phyloP scores from a whole-genome alignment of 1,139 yeast genomes.

The Diutina neorugosa region DNA sequence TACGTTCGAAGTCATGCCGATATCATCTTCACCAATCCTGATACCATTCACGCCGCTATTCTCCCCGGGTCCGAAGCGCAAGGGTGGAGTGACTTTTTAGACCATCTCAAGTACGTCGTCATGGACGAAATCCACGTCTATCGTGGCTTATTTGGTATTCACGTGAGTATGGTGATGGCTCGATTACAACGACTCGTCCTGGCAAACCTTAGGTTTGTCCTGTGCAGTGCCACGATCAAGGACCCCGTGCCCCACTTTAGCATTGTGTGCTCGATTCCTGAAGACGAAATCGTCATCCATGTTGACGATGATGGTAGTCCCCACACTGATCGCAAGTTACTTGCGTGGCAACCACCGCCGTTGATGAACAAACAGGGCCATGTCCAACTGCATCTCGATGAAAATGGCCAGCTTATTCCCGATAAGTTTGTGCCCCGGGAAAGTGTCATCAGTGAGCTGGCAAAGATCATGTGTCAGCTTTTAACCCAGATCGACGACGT shows the following conservation, averaged over 20 bases:
- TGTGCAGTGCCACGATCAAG: conserved; percentile 88
- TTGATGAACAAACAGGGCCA: conserved; percentile 47
- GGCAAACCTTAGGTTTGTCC: conserved; percentile 44
- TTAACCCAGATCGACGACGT: conserved; percentile 37
- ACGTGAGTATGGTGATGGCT: conserved; percentile 77
- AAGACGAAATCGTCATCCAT: conserved; percentile 32
- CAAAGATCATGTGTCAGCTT: conserved; percentile 55
- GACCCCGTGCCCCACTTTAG: conserved; percentile 63
- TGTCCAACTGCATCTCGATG: conserved; percentile 9
- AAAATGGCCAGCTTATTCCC: conserved; percentile 6
- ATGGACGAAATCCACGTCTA: conserved; percentile 88
- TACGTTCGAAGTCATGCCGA: conserved; percentile 50
- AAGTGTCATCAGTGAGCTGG: conserved; percentile 64
- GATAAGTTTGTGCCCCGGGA: conserved; percentile 37
- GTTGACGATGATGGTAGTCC: conserved; percentile 81
- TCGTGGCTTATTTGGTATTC: conserved; percentile 83
- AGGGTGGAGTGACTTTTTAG: conserved; percentile 61
- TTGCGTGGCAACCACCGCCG: conserved; percentile 79
- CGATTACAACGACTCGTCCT: conserved; percentile 52
- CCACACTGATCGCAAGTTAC: conserved; percentile 56
- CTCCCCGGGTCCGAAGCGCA: conserved; percentile 50
- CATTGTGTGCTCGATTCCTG: conserved; percentile 53
- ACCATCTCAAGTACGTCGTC: conserved; percentile 57
- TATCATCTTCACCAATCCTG: conserved; percentile 89
- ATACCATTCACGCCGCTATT: conserved; percentile 77